phyloP scores from a whole-genome alignment of 139 green algal genomes.

The Haematococcus lacustris region DNA sequence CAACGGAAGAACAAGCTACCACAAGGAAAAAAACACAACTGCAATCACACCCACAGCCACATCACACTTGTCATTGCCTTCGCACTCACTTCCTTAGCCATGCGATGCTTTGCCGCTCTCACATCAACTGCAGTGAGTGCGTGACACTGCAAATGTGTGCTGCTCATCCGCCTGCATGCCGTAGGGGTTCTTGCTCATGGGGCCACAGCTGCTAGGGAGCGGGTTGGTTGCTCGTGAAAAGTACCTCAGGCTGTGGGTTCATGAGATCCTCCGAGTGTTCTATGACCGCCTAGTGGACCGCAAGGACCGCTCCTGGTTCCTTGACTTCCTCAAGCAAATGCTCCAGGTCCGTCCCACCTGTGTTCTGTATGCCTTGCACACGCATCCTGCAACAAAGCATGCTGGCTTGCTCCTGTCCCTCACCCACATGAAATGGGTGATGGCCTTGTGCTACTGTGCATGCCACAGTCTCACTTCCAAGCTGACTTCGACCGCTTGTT shows the following conservation, averaged over 20 bases:
- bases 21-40: too few relatives aligned
- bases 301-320: constrained; percentile 54
- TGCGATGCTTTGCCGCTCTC: background rate
- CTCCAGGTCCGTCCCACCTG: constrained; percentile 10
- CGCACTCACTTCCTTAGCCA: too few relatives aligned
- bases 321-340: constrained; percentile 30
- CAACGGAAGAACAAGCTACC: too few relatives aligned
- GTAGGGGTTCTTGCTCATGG: constrained; percentile 55
- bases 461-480: too few relatives aligned
- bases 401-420: background rate
- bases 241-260: constrained; percentile 58
- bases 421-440: too few relatives aligned
- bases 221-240: constrained; percentile 21
- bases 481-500: background rate
- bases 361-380: background rate
- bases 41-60: too few relatives aligned
- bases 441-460: too few relatives aligned
- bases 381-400: background rate
- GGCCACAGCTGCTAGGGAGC: constrained; percentile 15
- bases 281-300: constrained; percentile 65
- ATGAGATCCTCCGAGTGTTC: constrained; percentile 69
- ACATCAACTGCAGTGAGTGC: background rate
- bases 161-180: background rate
- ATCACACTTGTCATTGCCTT: too few relatives aligned
- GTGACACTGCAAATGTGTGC: background rate